Evolutionary conservation across 2,329 filamentous ascomycete genomes (phyloP), one percentile per base, ranked within the genome.

Genomic region (Pseudocercospora pini-densiflorae): DNA sequence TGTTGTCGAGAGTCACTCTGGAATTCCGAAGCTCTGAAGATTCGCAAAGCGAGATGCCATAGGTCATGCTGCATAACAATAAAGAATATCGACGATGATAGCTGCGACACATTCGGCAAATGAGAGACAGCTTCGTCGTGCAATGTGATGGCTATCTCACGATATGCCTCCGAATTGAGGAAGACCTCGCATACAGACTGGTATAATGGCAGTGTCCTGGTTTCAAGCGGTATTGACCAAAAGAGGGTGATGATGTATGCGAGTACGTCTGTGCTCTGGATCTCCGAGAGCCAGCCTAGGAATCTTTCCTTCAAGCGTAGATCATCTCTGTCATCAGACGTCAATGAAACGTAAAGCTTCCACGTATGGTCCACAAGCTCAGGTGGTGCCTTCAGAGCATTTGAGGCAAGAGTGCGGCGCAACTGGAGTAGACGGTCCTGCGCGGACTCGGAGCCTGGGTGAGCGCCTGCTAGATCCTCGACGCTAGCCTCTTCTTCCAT

Each of bases 331-430:
- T 69, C 67, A 3, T 61, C 60, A 3, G 74, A 66, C 0, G 70
- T 61, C 5, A 80, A 71, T 10, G 71, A 68, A 12, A 71, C 63
- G 66, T 81, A 81, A 6, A 81, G 66, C n/a, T 74, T 71, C 77
- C 79, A 81, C 12, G 76, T 78, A 10, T 57, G 58, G 23, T 29
- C 31, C 27, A 65, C 63, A 8, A 31, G 27, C n/a, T 33, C 53
- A 33, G 24, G 29, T 6, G 23, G 29, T n/a, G 58, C 27, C 5
- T 29, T 29, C 16, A 16, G 21, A 23, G 23, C n/a, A 14, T 49
- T 36, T 33, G 43, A n/a, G 12, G 29, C 33, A 55, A 70, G 45
- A 10, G 64, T 59, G 16, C 49, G 54, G 24, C 65, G 68, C 31
- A 70, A 51, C 24, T 40, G 59, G 12, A 24, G 24, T 16, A 53